Base-by-base conservation (phyloP, 1,284 basidiomycete genomes). In the Cutaneotrichosporon cutaneum region DNA sequence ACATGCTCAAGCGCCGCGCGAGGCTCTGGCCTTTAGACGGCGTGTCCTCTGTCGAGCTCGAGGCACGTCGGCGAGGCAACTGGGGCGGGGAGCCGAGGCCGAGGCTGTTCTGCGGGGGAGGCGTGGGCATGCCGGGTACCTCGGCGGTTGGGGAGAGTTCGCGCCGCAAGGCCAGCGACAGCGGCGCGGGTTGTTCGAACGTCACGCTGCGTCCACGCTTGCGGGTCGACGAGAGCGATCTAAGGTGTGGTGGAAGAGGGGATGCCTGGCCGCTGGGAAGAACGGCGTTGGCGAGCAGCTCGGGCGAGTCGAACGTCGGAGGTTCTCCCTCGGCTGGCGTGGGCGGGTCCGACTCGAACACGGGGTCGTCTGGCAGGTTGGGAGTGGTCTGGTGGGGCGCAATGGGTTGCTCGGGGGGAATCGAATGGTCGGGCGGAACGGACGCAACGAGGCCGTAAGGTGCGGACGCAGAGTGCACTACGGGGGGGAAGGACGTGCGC, bases 181-280 rank as follows among this genome's bases (percentile, higher is more conserved):
- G 13, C 13, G 10, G 22, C 26, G 45, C 21, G 22, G 45, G 22
- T 3, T 48, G 22, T 16, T 48, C 45, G 42, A 56, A 56, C 16
- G 54, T 45, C 18, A 56, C 39, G 42, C 54, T 56, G 24, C 24
- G 42, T 16, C 24, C 42, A 8, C 54, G 39, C 26, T 32, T 27
- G 21, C 32, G 52, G 16, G 16, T 1, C 10, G 33, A 16, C 35
- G 33, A n/a, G 3, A 48, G 45, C 45, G 45, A 48, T 4, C 45
- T 22, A 22, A 48, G 26, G 26, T 24, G 22, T 10, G 26, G 22
- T 6, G 45, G 45, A 10, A 26, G 21, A 22, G 45, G 45, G 13
- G 45, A 16, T 10, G 11, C 11, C 24, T 42, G 36, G 14, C 13
- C n/a, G 14, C 14, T 14, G 5, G 22, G 22, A 1, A 48, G 13